Evolutionary conservation across 805 yeast species (phyloP).

Genomic region (Starmera dryadoides): DNA sequence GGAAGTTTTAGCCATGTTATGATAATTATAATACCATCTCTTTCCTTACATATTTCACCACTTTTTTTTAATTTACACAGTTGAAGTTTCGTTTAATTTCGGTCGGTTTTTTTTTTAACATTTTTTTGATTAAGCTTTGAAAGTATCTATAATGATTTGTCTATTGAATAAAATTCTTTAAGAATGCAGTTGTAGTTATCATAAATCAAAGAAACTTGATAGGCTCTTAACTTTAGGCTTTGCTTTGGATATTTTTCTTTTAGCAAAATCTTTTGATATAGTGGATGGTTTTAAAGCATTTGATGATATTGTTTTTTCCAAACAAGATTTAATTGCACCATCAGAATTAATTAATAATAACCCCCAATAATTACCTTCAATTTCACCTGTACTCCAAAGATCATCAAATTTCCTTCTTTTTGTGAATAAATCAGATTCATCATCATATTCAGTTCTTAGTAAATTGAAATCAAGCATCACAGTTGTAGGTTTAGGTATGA

Average conservation of each 20-base stretch:
- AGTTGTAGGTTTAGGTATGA: not conserved
- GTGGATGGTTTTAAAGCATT: not conserved
- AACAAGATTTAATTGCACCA: not conserved
- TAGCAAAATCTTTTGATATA: not conserved
- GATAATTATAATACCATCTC: not conserved
- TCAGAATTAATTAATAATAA: slow-evolving; percentile 7
- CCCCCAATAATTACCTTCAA: slow-evolving; percentile 7
- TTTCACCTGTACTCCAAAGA: slow-evolving; percentile 13
- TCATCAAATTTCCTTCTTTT: slow-evolving; percentile 7
- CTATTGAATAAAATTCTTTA: not conserved
- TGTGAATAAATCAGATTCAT: not conserved
- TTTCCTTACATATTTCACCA: not conserved
- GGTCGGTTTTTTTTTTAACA: not conserved
- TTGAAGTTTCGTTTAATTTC: not conserved
- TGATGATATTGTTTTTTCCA: not conserved
- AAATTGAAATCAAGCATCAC: slow-evolving; percentile 15
- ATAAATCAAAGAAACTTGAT: not conserved
- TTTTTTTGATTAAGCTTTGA: not conserved
- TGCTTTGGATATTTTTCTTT: not conserved
- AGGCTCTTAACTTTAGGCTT: not conserved
- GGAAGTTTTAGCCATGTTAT: not conserved
- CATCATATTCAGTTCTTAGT: slow-evolving; percentile 4
- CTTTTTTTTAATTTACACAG: not conserved
- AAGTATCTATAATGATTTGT: not conserved
- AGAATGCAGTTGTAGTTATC: not conserved